Evolutionary conservation across 495 filamentous ascomycete species (phyloP).

Genomic region (Penicillium canariense): DNA sequence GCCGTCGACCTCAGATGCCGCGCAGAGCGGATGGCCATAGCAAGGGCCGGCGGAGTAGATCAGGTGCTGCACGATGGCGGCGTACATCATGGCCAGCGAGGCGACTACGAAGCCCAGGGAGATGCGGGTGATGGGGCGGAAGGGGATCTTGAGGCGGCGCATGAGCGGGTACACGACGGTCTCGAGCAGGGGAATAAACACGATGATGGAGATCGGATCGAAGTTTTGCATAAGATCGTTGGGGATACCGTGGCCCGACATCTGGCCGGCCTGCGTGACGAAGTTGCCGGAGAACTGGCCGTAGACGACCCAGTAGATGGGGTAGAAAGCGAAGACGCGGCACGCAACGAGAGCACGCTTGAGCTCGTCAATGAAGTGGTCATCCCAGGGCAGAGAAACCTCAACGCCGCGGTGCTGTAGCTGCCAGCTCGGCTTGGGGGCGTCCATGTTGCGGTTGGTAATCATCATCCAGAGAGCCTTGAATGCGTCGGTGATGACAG

Average conservation of each 20-base stretch:
- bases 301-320: constrained; percentile 62
- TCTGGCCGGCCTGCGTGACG: constrained; percentile 54
- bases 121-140: constrained; percentile 73
- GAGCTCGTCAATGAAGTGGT: constrained; percentile 63
- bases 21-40: constrained; percentile 37
- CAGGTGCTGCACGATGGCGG: constrained; percentile 68
- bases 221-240: constrained; percentile 80
- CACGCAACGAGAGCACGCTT: constrained; percentile 59
- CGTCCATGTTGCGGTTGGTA: constrained; percentile 52
- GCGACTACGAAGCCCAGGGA: constrained; percentile 67
- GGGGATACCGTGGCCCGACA: constrained; percentile 55
- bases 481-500: constrained; percentile 61
- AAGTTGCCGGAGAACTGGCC: constrained; percentile 59
- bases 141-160: constrained; percentile 60
- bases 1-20: constrained; percentile 32
- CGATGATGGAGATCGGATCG: constrained; percentile 70
- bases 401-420: constrained; percentile 39
- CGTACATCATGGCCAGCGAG: constrained; percentile 60
- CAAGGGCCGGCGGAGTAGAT: constrained; percentile 63
- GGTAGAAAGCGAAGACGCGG: constrained; percentile 59
- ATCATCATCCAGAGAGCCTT: constrained; percentile 59
- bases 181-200: constrained; percentile 69
- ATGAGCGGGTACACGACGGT: constrained; percentile 65
- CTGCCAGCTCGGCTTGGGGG: constrained; percentile 60
- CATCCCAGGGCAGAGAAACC: constrained; percentile 50